phyloP scores from a whole-genome alignment of 2,329 filamentous ascomycete genomes.

The Nigrospora sphaerica region DNA sequence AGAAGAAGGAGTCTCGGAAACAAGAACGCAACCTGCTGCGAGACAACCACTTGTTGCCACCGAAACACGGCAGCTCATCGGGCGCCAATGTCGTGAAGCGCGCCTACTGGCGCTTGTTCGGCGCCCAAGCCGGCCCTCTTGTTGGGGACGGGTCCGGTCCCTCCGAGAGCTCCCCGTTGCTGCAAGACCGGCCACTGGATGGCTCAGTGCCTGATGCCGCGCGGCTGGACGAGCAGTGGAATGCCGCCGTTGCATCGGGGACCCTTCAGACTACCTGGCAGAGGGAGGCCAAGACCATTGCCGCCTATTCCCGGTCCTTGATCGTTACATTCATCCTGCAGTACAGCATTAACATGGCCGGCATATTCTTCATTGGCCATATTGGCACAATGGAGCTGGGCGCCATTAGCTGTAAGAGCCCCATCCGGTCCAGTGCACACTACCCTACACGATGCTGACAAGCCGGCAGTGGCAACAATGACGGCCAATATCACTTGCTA shows the following conservation, averaged over 20 bases:
- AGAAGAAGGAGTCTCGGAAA: slow-evolving; percentile 48
- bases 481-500: slow-evolving; percentile 73
- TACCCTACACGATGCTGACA: slow-evolving; percentile 6
- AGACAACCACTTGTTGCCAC: slow-evolving; percentile 59
- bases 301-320: slow-evolving; percentile 62
- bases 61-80: slow-evolving; percentile 36
- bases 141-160: slow-evolving; percentile 23
- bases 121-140: slow-evolving; percentile 35
- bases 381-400: slow-evolving; percentile 65
- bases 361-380: slow-evolving; percentile 71
- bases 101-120: slow-evolving; percentile 39
- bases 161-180: slow-evolving; percentile 30
- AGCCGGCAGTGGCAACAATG: slow-evolving; percentile 56
- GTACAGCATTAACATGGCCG: slow-evolving; percentile 77
- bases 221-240: slow-evolving; percentile 68
- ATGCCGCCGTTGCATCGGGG: slow-evolving; percentile 74
- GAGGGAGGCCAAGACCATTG: slow-evolving; percentile 76
- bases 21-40: slow-evolving; percentile 55
- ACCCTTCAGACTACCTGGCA: slow-evolving; percentile 87
- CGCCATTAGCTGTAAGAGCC: slow-evolving; percentile 47
- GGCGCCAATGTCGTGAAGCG: slow-evolving; percentile 17
- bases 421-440: background rate
- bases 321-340: slow-evolving; percentile 72
- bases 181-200: slow-evolving; percentile 34
- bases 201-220: slow-evolving; percentile 42